phyloP scores from a whole-genome alignment of 73 alveolate genomes.

The Tetrahymena elliotti region DNA sequence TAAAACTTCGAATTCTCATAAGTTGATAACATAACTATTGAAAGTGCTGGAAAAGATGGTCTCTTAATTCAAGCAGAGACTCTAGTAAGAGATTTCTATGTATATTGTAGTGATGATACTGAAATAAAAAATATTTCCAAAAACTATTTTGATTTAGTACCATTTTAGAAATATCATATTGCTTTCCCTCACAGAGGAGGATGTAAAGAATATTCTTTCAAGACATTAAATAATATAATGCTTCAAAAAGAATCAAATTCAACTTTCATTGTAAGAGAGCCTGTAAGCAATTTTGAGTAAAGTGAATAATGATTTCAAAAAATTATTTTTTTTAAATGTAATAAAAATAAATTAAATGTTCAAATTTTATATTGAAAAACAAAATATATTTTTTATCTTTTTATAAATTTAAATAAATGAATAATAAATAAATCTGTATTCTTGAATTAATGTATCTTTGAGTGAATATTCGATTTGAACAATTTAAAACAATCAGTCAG shows the following conservation, averaged over 20 bases:
- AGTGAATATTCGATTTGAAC: neutral
- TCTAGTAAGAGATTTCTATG: neutral
- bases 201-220: neutral
- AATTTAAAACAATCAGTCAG: neutral
- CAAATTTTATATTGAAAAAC: too few species aligned
- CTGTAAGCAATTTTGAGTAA: neutral
- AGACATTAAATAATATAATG: neutral
- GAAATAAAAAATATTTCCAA: neutral
- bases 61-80: neutral
- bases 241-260: neutral
- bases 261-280: neutral
- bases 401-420: too few species aligned
- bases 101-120: neutral
- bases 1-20: neutral
- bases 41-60: neutral
- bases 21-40: neutral
- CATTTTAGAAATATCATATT: neutral
- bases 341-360: too few species aligned
- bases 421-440: neutral
- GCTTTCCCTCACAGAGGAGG: neutral
- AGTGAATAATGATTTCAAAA: neutral
- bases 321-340: too few species aligned
- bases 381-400: too few species aligned
- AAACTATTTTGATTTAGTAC: neutral
- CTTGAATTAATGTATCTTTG: neutral